Evolutionary conservation across 2,329 filamentous ascomycete species (phyloP).

Genomic region (Aspergillus chevalieri): DNA sequence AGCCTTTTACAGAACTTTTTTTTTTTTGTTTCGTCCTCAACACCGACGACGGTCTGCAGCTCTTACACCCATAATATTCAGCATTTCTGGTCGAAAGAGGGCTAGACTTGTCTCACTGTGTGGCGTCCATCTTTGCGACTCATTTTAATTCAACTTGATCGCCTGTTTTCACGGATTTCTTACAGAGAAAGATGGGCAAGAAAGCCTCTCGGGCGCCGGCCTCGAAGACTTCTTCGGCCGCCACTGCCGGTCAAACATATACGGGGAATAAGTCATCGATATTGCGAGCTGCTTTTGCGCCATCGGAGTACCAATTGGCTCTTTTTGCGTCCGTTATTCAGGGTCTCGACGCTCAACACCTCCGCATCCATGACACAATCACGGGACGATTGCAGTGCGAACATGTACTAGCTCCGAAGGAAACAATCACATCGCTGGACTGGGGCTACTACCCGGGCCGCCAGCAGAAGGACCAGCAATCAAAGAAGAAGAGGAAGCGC

Average conservation of each 20-base stretch:
- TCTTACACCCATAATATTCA: constrained; percentile 11
- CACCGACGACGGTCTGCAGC: constrained; percentile 19
- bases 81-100: constrained; percentile 8
- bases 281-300: constrained; percentile 46
- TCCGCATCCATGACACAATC: constrained; percentile 47
- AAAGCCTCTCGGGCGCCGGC: constrained; percentile 38
- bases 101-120: constrained; percentile 3
- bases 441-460: constrained; percentile 43
- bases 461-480: constrained; percentile 30
- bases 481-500: constrained; percentile 49
- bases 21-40: constrained; percentile 31
- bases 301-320: constrained; percentile 46
- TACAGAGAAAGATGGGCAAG: constrained; percentile 38
- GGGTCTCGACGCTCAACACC: constrained; percentile 47
- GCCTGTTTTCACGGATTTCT: constrained; percentile 3
- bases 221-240: constrained; percentile 40
- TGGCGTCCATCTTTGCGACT: constrained; percentile 4
- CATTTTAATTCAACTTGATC: constrained; percentile 1
- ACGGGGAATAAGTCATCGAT: constrained; percentile 42
- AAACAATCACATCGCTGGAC: constrained; percentile 45
- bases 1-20: constrained; percentile 38
- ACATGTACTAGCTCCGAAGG: constrained; percentile 42
- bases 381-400: constrained; percentile 47
- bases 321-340: constrained; percentile 51
- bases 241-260: constrained; percentile 30